Conservation (phyloP, 139 green algal genomes). For the Marvania coccoides region DNA sequence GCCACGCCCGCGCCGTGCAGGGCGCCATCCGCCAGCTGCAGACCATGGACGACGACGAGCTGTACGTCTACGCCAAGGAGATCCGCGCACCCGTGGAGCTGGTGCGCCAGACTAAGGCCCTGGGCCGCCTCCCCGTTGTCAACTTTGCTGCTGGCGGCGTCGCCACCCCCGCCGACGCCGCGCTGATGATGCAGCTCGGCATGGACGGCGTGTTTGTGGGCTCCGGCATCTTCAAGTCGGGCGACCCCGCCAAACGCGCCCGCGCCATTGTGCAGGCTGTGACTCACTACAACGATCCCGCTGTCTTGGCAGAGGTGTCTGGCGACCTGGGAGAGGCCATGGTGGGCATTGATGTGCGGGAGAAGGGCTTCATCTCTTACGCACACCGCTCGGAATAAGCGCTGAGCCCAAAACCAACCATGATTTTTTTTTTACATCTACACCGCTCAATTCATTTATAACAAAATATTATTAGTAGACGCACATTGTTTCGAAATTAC, state of each 20-base stretch:
- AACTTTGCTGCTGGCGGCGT: conserved; percentile 99
- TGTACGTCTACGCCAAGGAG: conserved; percentile 99
- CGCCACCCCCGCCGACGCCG: conserved; percentile 95
- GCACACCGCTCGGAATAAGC: conserved; percentile 73
- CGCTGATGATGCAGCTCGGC: conserved; percentile 99
- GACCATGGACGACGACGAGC: conserved; percentile 98
- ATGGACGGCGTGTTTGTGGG: conserved; percentile 99
- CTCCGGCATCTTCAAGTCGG: conserved; percentile 98
- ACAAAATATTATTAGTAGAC: not conserved
- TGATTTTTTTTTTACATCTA: not conserved
- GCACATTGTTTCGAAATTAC: not conserved
- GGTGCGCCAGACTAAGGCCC: conserved; percentile 71
- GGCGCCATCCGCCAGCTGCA: conserved; percentile 91
- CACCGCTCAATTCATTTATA: conserved; percentile 2
- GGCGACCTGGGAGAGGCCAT: conserved; percentile 88
- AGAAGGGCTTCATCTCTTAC: conserved; percentile 78
- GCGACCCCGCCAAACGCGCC: conserved; percentile 84
- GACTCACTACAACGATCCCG: conserved; percentile 97
- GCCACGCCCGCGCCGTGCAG: conserved; percentile 89
- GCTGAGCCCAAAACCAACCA: not conserved
- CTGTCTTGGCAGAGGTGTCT: conserved; percentile 89
- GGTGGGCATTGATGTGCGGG: conserved; percentile 93
- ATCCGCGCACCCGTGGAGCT: conserved; percentile 92
- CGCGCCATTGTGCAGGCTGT: conserved; percentile 97
- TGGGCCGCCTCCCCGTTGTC: conserved; percentile 91